These are phyloP conservation scores for Verbena officinalis DNA, from an alignment of 257 asterid genomes.

Conservation along the genomic window DNA sequence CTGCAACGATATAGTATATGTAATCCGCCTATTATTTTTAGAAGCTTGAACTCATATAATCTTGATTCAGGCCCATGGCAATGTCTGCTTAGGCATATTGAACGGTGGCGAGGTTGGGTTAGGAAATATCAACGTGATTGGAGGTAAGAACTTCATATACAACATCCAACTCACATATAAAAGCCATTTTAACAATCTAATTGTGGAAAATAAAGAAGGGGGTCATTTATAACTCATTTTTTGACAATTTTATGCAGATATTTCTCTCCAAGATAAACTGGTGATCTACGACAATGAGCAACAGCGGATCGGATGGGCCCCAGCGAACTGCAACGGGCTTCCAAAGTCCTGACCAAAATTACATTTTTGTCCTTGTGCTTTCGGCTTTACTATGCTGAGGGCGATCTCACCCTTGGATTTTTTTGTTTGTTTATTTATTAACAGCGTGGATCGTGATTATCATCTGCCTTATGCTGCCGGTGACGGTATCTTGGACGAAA, in stretches of 20 bases:
- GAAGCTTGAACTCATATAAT: conserved; percentile 14
- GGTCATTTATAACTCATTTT: no score
- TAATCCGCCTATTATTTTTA: no score
- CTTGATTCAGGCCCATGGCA: conserved; percentile 69
- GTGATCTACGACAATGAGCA: conserved; percentile 87
- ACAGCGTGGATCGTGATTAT: conserved; percentile 35
- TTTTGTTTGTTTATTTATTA: conserved; percentile 35
- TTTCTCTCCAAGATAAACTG: conserved; percentile 79
- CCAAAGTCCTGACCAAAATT: conserved; percentile 48
- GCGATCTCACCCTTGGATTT: conserved; percentile 39
- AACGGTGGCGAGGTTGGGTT: conserved; percentile 76
- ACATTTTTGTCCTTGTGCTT: conserved; percentile 21
- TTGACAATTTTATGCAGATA: conserved; percentile 71
- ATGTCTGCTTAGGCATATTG: conserved; percentile 86
- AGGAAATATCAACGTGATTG: conserved; percentile 57
- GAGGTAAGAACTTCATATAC: conserved; percentile 54
- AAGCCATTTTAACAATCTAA: no score
- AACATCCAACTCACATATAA: background rate
- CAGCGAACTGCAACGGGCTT: conserved; percentile 61
- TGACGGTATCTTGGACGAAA: conserved; percentile 29
- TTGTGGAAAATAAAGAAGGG: no score
- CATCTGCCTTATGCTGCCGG: conserved; percentile 26
- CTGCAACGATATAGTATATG: no score
- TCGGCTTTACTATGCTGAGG: conserved; percentile 38
- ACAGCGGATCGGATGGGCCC: conserved; percentile 72